Evolutionary conservation across 2,329 filamentous ascomycete species (phyloP).

Genomic region (Stachybotrys elegans): DNA sequence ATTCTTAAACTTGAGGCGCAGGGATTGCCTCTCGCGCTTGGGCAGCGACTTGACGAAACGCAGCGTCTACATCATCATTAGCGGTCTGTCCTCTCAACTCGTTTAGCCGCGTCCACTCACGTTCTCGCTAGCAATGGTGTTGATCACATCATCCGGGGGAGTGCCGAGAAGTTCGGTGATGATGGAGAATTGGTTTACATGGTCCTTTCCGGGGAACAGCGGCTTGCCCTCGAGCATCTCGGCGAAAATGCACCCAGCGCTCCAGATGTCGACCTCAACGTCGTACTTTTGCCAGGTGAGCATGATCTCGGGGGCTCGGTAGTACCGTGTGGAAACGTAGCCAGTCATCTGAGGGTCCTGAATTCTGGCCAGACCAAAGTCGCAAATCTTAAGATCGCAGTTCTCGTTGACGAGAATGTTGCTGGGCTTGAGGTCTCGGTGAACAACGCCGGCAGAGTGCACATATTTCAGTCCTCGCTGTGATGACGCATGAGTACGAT

Average conservation of each 20-base stretch:
- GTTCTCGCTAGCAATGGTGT: conserved; percentile 98
- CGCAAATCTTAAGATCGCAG: conserved; percentile 98
- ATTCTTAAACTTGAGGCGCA: conserved; percentile 89
- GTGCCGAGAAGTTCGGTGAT: conserved; percentile 97
- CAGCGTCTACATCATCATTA: conserved; percentile 60
- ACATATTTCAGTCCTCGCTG: conserved; percentile 98
- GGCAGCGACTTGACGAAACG: conserved; percentile 96
- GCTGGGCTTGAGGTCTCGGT: conserved; percentile 95
- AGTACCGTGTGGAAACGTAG: conserved; percentile 98
- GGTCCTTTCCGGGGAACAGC: conserved; percentile 96
- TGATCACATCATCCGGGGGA: conserved; percentile 95
- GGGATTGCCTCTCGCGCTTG: conserved; percentile 84
- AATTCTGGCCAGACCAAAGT: conserved; percentile 94
- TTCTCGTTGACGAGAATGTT: conserved; percentile 99
- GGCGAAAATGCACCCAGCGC: conserved; percentile 96
- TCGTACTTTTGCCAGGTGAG: conserved; percentile 99
- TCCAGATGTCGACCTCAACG: conserved; percentile 98
- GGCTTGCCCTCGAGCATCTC: conserved; percentile 99
- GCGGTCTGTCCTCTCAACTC: too few species aligned
- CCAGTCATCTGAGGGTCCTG: conserved; percentile 99
- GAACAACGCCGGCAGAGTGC: conserved; percentile 95
- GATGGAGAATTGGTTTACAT: conserved; percentile 99
- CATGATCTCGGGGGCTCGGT: conserved; percentile 98
- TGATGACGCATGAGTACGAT: too few species aligned
- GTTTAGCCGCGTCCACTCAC: too few species aligned